Evolutionary conservation across 805 yeast species (phyloP).

Genomic region (Myxozyma vanderwaltii): DNA sequence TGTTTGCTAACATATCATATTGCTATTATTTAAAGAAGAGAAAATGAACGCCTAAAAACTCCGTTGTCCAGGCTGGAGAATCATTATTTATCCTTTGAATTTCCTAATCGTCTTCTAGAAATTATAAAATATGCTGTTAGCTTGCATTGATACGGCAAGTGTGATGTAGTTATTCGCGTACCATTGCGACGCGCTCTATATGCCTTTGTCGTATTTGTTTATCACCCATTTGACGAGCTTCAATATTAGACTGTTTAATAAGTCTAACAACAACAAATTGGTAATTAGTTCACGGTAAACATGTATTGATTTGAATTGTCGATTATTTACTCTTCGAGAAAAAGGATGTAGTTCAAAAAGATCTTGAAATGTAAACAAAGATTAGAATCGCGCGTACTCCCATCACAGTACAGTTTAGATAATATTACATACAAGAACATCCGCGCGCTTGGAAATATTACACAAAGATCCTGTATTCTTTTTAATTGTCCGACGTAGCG

Average conservation of each 20-base stretch:
- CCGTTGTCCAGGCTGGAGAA: background rate
- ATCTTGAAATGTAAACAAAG: slow-evolving; percentile 16
- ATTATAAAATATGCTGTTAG: background rate
- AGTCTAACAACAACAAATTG: slow-evolving; percentile 1
- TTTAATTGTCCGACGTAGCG: slow-evolving; percentile 20
- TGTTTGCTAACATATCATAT: too few species aligned
- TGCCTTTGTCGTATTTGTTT: slow-evolving; percentile 21
- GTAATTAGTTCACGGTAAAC: background rate
- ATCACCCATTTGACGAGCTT: slow-evolving; percentile 28
- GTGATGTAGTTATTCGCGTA: background rate
- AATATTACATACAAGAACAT: slow-evolving; percentile 22
- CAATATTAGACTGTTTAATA: slow-evolving; percentile 18
- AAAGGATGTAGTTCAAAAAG: slow-evolving; percentile 28
- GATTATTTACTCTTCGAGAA: slow-evolving; percentile 28
- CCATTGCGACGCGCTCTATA: slow-evolving; percentile 24
- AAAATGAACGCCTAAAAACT: background rate
- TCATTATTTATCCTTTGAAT: slow-evolving; percentile 15
- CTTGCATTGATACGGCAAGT: background rate
- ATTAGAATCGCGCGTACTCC: background rate
- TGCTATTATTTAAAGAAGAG: background rate
- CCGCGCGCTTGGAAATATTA: slow-evolving; percentile 19
- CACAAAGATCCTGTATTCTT: background rate
- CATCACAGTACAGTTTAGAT: background rate
- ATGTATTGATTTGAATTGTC: background rate
- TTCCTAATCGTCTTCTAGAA: slow-evolving; percentile 8